Evolutionary conservation across 176 grass and related monocot species (phyloP), one percentile per base, ranked within the genome.

Genomic region (Juncus effusus): DNA sequence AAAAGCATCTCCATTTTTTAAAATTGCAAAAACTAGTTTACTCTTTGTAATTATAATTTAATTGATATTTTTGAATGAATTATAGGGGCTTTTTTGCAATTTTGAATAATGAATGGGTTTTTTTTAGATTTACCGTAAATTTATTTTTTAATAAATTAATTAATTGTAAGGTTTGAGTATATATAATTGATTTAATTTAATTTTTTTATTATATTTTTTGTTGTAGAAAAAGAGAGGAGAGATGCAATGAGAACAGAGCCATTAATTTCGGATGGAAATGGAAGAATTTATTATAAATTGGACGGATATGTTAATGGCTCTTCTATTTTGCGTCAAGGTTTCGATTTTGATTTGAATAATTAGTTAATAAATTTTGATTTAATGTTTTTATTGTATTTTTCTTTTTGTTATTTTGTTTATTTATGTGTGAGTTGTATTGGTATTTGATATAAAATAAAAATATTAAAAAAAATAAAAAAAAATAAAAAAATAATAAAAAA

Each of bases 291-390:
- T 56, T 84, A 70, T 69, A 79, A 76, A 40, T 53, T 79, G 5
- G 62, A 75, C 51, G 70, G 76, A 5, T 52, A 59, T 70, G 47
- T 38, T 13, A 52, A 19, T 70, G 50, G 40, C 36, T 75, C 37
- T 36, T 47, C 49, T 64, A 75, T 84, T 28, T 58, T 84, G 71
- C 82, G 69, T 19, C 82, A 84, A 84, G 82, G 82, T 84, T 79
- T 42, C 45, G 9, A 47, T 47, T 47, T 47, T 47, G 44, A 5
- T 47, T 47, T 6, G 42, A 10, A 73, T 42, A 59, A 36, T n/a
- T 6, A 64, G 1, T 16, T 72, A 36, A 8, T 55, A 52, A 72
- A 42, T 42, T 65, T 11, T 12, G n/a, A 10, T 13, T 3, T 50
- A 12, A 13, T 67, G 6, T 62, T 71, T 42, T 15, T 14, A 5